Evolutionary conservation across 306 rosid genomes (phyloP).

Genomic region (Acacia crassicarpa): DNA sequence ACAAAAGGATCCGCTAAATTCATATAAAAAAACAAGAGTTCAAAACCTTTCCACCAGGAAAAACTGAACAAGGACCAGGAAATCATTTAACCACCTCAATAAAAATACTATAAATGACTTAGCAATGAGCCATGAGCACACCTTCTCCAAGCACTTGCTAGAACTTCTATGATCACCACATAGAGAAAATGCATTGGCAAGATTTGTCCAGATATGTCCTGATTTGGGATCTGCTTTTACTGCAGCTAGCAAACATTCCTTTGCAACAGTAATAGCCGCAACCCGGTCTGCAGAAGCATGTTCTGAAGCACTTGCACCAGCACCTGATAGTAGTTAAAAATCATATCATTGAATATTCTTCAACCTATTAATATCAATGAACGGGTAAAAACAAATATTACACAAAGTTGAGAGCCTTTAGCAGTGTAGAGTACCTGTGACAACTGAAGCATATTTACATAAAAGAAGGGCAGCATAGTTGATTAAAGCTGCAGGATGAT

Average conservation of each 20-base stretch:
- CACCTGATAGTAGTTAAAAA: constrained; percentile 56
- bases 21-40: constrained; percentile 16
- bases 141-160: constrained; percentile 97
- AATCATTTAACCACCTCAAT: constrained; percentile 53
- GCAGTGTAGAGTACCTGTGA: constrained; percentile 68
- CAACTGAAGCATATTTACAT: constrained; percentile 76
- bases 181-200: constrained; percentile 75
- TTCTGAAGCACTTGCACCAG: constrained; percentile 84
- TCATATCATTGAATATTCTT: constrained; percentile 23
- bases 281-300: constrained; percentile 56
- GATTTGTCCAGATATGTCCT: constrained; percentile 92
- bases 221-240: constrained; percentile 78
- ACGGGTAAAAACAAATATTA: constrained; percentile 13
- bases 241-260: constrained; percentile 89
- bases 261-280: constrained; percentile 73
- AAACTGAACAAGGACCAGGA: constrained; percentile 35
- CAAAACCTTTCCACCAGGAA: constrained; percentile 33
- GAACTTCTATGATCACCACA: constrained; percentile 88
- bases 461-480: constrained; percentile 83
- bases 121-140: constrained; percentile 72
- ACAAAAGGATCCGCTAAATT: neutral
- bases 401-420: constrained; percentile 20
- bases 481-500: constrained; percentile 89
- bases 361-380: constrained; percentile 13
- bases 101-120: constrained; percentile 49